These are phyloP conservation scores for Boechera stricta DNA, from an alignment of 345 rosid genomes.

Conservation along the genomic window DNA sequence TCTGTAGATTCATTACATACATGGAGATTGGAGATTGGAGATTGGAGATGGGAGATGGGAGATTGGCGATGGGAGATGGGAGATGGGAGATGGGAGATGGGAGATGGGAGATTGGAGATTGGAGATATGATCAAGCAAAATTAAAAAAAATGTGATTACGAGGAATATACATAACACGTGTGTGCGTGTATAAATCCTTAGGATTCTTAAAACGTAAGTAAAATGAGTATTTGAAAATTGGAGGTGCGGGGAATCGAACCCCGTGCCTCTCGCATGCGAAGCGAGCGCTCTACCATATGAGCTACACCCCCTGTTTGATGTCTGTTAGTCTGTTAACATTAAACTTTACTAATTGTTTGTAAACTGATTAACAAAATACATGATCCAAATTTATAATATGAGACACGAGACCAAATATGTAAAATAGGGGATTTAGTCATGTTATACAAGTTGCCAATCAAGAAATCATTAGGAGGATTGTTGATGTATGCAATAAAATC, in stretches of 20 bases:
- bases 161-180: neutral
- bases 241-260: conserved; percentile 88
- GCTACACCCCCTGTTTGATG: conserved; percentile 14
- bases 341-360: neutral
- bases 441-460: neutral
- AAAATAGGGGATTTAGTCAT: neutral
- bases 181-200: no score
- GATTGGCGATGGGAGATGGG: no score
- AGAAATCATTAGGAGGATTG: neutral
- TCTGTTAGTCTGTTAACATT: neutral
- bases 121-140: neutral
- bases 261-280: conserved; percentile 95
- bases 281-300: conserved; percentile 75
- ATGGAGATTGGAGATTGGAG: neutral
- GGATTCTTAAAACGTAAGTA: neutral
- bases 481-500: neutral
- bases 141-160: neutral
- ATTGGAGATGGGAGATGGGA: no score
- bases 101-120: neutral
- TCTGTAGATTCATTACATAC: neutral
- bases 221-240: neutral
- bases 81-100: no score
- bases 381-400: neutral
- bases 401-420: neutral
- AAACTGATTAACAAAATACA: neutral